These are phyloP conservation scores for Tylopilus orsonianus DNA, from an alignment of 1,284 basidiomycete species.

Conservation along the genomic window DNA sequence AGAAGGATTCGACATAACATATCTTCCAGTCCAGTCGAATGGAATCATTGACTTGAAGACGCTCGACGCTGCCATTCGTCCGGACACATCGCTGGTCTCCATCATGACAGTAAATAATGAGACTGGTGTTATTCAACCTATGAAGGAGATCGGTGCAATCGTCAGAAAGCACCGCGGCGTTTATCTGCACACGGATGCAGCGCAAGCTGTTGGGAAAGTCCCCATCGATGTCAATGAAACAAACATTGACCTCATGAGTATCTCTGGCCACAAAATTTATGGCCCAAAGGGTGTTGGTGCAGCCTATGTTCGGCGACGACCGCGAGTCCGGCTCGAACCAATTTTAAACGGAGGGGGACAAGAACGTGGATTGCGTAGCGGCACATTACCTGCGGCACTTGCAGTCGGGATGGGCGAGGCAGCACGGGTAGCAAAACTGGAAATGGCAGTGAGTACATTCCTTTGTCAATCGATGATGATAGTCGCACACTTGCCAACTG, in stretches of 20 bases:
- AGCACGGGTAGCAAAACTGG: conserved; percentile 85
- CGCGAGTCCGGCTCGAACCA: conserved; percentile 93
- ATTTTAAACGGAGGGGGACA: conserved; percentile 97
- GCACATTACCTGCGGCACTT: conserved; percentile 89
- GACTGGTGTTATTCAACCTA: conserved; percentile 97
- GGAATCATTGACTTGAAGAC: conserved; percentile 80
- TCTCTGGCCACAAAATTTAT: conserved; percentile 98
- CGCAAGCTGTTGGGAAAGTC: conserved; percentile 94
- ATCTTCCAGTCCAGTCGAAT: conserved; percentile 89
- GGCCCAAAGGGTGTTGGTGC: conserved; percentile 98
- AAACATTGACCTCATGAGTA: conserved; percentile 94
- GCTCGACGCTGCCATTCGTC: conserved; percentile 82
- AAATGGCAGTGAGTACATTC: conserved; percentile 81
- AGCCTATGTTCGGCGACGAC: conserved; percentile 90
- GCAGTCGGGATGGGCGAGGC: conserved; percentile 96
- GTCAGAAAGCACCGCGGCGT: conserved; percentile 83
- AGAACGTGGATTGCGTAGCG: conserved; percentile 93
- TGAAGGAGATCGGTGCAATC: conserved; percentile 92
- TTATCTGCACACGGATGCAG: conserved; percentile 97
- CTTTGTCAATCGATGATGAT: conserved; percentile 48
- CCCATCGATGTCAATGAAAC: conserved; percentile 92
- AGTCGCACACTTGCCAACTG: conserved; percentile 38
- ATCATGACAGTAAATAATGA: conserved; percentile 99
- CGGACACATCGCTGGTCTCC: conserved; percentile 86
- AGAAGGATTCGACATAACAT: conserved; percentile 98